Evolutionary conservation across 129 eudicot genomes (phyloP), one percentile per base, ranked within the genome.

Genomic region (Ambrosia artemisiifolia): DNA sequence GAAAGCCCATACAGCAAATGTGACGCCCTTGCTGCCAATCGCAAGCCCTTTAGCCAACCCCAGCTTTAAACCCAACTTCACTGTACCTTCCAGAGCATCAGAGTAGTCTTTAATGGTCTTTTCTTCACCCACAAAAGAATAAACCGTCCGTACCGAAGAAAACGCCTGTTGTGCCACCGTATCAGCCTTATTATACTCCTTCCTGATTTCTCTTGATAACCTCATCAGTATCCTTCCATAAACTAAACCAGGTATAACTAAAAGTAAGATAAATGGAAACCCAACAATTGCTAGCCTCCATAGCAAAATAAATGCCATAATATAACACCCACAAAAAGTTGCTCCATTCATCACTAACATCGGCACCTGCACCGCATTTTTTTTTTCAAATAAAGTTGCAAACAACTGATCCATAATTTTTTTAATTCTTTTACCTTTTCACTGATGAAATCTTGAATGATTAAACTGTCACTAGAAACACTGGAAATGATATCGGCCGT

Each of bases 281-380:
- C 85, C 88, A 12, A 84, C 88, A 20, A 84, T 78, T 3, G 85
- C 85, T 59, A 84, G 81, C 65, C 81, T 81, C 88, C 88, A 84
- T 40, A 81, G 62, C 73, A 84, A 65, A 11, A 69, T 5, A 35
- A 84, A 84, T 64, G 76, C 77, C 7, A 68, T 78, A 17, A 78
- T 16, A 53, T 74, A 74, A 2, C 79, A 61, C 50, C 76, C 85
- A 3, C 44, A 3, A 24, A 78, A 81, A 28, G 81, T 46, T 38
- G 81, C 17, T 35, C 70, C 43, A 38, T 66, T 74, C 79, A 66
- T 74, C 81, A 84, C 24, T 49, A 84, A 65, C 44, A 44, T 28
- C n/a, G 85, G 85, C 16, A 84, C 81, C 88, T 84, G 65, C 16
- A 55, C 19, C 9, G 44, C 44, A 6, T 32, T 38, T 56, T 56